Base-by-base conservation (phyloP, 805 yeast genomes). In the Hanseniaspora lindneri region DNA sequence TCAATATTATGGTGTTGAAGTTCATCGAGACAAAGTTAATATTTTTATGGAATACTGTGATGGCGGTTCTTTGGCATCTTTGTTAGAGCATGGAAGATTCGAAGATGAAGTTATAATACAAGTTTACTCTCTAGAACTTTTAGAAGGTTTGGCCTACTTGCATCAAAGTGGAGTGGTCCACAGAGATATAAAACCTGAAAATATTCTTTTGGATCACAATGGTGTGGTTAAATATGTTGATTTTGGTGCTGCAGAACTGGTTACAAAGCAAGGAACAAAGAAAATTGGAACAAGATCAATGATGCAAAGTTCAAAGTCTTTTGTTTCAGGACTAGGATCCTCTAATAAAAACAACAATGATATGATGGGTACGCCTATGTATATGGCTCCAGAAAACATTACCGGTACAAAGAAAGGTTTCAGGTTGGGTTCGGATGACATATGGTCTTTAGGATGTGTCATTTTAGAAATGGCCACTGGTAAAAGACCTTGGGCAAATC, bases 31-130 rank as follows among this genome's bases (percentile, higher is more conserved):
- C 63, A 77, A 84, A 54, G 96, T 92, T 16, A 88, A 86, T 62
- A 80, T 92, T 28, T 92, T 92, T 62, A 92, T 92, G 98, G 98
- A 92, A 65, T 88, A 76, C 65, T 92, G 98, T 68, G 94, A 88
- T 56, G 88, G 96, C 34, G 97, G 97, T 1, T 88, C 97, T 0
- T 69, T 92, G 51, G 86, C 95, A 0, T 77, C 83, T 6, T 66
- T 88, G 40, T 70, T 92, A 52, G 87, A 84, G 50, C 92, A 87
- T 60, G 97, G 98, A 9, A 70, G 96, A 52, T 87, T 92, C 56
- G 96, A 87, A 60, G 97, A 92, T 63, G 98, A 92, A 61, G 73
- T 83, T 63, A 92, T 92, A 7, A 79, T 86, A 27, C 95, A 87
- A 62, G 81, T 88, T 25, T 89, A 88, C 61, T 77, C 96, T 0